Conservation (phyloP, 192 early-diverging fungal species). For the Umbelopsis isabellina region DNA sequence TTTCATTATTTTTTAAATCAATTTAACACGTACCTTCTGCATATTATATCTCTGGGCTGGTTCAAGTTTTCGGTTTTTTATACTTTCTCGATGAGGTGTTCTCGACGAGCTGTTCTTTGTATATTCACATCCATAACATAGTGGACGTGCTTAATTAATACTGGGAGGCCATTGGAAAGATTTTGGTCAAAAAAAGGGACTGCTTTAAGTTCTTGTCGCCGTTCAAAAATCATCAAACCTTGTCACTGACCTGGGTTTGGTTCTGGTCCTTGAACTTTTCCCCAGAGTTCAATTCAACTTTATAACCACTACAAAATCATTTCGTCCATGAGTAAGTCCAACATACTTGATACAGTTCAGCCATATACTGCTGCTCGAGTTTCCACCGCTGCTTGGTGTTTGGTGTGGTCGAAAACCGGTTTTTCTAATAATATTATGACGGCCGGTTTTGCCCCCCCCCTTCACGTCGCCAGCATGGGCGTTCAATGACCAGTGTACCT, state of each 20-base stretch:
- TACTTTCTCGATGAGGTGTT: neutral
- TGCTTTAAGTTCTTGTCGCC: constrained; percentile 10
- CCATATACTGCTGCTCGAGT: too few species aligned
- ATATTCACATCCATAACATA: too few species aligned
- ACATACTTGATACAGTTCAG: neutral
- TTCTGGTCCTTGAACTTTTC: neutral
- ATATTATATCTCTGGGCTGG: neutral
- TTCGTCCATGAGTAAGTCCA: neutral
- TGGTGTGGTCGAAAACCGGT: too few species aligned
- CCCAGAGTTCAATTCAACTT: neutral
- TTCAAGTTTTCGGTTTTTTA: neutral
- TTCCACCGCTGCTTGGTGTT: too few species aligned
- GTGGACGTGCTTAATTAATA: too few species aligned
- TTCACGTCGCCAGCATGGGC: too few species aligned
- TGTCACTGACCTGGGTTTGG: neutral
- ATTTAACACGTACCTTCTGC: neutral
- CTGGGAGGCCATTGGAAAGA: neutral
- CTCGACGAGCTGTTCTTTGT: too few species aligned
- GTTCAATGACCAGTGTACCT: too few species aligned
- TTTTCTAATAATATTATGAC: neutral
- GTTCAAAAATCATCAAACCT: constrained; percentile 14
- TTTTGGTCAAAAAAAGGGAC: neutral
- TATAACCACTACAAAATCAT: neutral
- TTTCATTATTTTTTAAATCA: neutral
- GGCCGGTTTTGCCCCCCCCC: neutral